Evolutionary conservation across 805 yeast genomes (phyloP), one percentile per base, ranked within the genome.

Genomic region (Sugiyamaella boreocaroliniensis): DNA sequence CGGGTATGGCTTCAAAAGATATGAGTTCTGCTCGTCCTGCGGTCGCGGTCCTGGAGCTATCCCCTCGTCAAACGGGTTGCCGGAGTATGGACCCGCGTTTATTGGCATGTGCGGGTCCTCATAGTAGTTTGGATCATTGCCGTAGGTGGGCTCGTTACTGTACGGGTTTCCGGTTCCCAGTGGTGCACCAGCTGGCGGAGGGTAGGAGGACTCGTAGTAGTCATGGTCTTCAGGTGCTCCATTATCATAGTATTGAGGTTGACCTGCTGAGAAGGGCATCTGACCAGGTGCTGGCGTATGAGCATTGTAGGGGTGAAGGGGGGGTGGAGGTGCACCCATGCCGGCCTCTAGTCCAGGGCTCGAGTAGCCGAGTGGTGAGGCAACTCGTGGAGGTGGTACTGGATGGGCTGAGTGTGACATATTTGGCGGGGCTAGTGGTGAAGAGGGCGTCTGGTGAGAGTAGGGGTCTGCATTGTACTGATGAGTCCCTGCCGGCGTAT

Each of bases 1-100:
- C 20, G 47, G 54, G 29, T 54, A 54, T 16, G 47, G 54, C 43
- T 55, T 49, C 45, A 55, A 49, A 12, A 53, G 54, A 26, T 53
- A 53, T 5, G 58, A 40, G 16, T 53, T 50, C 2, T 52, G 53
- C n/a, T 51, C 55, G 26, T 52, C 56, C n/a, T 53, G 22, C 26
- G 29, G 42, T 5, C 48, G 48, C 12, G 40, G 26, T 9, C 37
- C 37, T 2, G 37, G 37, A 10, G 37, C n/a, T 14, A 32, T 32
- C 8, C 37, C 11, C 37, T 32, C 37, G 37, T 32, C 37, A 32
- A 32, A 32, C n/a, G 37, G 37, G 8, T 32, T 32, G 4, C 8
- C 37, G n/a, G 37, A 32, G 37, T 32, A 32, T 11, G 37, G 37
- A 9, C 37, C 37, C 4, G 37, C n/a, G 37, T 32, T 32, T 10